These are phyloP conservation scores for Kodamaea anthophila DNA, from an alignment of 1,139 yeast species.

Conservation along the genomic window DNA sequence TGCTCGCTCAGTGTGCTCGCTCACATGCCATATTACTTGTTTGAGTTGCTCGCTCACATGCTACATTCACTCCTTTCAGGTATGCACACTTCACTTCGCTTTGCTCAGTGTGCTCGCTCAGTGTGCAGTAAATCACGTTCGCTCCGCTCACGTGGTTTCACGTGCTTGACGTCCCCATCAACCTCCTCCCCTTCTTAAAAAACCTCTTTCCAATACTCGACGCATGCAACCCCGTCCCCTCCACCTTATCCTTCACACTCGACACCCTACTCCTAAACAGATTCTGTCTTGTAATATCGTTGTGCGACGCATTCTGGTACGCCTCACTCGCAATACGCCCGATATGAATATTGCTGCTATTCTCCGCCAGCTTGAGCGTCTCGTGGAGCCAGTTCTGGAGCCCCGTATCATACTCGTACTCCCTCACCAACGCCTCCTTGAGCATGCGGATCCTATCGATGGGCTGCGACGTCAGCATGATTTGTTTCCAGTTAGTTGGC, in stretches of 20 bases:
- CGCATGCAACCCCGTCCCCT: constrained; percentile 37
- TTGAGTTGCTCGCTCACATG: too few species aligned
- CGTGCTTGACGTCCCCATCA: constrained; percentile 31
- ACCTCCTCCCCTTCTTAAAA: constrained; percentile 36
- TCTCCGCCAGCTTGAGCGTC: constrained; percentile 31
- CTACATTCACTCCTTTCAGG: too few species aligned
- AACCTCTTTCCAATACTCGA: constrained; percentile 39
- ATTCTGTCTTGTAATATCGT: constrained; percentile 37
- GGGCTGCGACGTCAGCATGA: constrained; percentile 39
- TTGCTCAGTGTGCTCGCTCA: too few species aligned
- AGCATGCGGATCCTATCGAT: constrained; percentile 35
- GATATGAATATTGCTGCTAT: constrained; percentile 33
- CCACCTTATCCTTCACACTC: constrained; percentile 41
- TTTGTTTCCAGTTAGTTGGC: constrained; percentile 39
- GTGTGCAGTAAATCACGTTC: too few species aligned
- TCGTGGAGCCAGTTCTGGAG: constrained; percentile 41
- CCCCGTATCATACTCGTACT: constrained; percentile 39
- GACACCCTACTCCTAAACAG: constrained; percentile 39
- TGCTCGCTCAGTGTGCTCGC: too few species aligned
- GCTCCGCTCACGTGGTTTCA: too few species aligned
- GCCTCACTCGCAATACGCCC: constrained; percentile 43
- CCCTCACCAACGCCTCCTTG: constrained; percentile 37
- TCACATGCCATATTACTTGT: too few species aligned
- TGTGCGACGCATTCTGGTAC: constrained; percentile 43
- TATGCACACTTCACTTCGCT: too few species aligned